phyloP scores from a whole-genome alignment of 108 stramenopile genomes.

The Ochromonas danica region DNA sequence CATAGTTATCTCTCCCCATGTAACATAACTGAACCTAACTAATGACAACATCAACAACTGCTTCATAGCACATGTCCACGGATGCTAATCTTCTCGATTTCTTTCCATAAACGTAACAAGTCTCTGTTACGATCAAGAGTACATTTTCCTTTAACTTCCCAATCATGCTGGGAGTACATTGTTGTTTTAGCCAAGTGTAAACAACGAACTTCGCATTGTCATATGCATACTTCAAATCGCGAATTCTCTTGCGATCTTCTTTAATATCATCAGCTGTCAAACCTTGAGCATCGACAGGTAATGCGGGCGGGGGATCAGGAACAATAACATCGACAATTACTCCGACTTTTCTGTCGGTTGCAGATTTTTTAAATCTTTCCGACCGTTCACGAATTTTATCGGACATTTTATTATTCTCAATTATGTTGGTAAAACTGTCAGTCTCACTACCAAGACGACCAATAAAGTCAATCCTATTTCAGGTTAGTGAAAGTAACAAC shows the following conservation, averaged over 20 bases:
- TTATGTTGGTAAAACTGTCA: too few relatives aligned
- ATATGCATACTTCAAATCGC: slow-evolving; percentile 16
- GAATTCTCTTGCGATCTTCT: slow-evolving; percentile 15
- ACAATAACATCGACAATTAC: slow-evolving; percentile 17
- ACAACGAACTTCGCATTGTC: slow-evolving; percentile 15
- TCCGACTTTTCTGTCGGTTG: slow-evolving; percentile 14
- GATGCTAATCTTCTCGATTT: slow-evolving; percentile 16
- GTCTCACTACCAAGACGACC: too few relatives aligned
- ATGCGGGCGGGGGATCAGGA: slow-evolving; percentile 8
- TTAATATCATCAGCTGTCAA: slow-evolving; percentile 17
- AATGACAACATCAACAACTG: too few relatives aligned
- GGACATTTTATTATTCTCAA: slow-evolving; percentile 17
- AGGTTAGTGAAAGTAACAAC: too few relatives aligned
- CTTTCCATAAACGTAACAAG: slow-evolving; percentile 16
- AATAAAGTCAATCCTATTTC: too few relatives aligned
- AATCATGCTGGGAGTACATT: slow-evolving; percentile 15
- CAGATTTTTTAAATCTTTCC: slow-evolving; percentile 17
- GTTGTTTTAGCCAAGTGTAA: slow-evolving; percentile 16
- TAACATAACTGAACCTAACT: too few relatives aligned
- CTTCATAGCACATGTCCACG: too few relatives aligned
- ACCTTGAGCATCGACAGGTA: slow-evolving; percentile 14
- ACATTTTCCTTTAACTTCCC: slow-evolving; percentile 16
- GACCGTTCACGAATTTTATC: slow-evolving; percentile 15
- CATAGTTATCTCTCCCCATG: too few relatives aligned
- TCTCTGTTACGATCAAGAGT: slow-evolving; percentile 15